Base-by-base conservation (phyloP, 2,329 filamentous ascomycete species). In the Capronia americana region DNA sequence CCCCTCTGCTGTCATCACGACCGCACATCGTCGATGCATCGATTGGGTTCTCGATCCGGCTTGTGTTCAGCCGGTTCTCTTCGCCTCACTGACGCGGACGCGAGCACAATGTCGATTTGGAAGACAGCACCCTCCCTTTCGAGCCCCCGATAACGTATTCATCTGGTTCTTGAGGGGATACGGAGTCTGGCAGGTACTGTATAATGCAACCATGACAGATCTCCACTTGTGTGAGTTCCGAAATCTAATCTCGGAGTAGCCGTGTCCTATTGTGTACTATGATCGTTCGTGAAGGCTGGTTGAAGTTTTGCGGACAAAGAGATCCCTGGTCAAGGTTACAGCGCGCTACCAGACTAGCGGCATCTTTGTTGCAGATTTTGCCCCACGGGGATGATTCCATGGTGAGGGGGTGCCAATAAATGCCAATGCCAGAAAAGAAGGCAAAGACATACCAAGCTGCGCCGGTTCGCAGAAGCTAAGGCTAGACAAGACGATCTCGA, bases 301-400 rank as follows among this genome's bases (percentile, higher is more conserved):
- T 30, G 24, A 17, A 24, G 53, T 20, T 17, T 32, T 28, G 8
- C 53, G 48, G 48, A 26, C 48, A 51, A 24, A 5, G 17, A 32
- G n/a, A 23, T 48, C 60, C 60, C 60, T 62, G 60, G 60, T 54
- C 38, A 56, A 62, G 26, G 60, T 62, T 62, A 62, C 60, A 62
- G 60, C 59, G 38, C 51, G 38, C 60, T 56, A 62, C n/a, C 48
- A 32, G 34, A 24, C 46, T 38, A 55, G 30, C 50, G 11, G 8
- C 20, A 30, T 44, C 23, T 50, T 62, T 32, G 51, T 30, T 56
- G 60, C 50, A 55, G 41, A 34, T 44, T 46, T 62, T 48, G 60
- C 50, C 60, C 60, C 60, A 56, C 60, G 60, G 60, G 59, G 60
- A 56, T 23, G 20, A 57, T 17, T 11, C 26, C 20, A 34, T 11